Percentiles rank a stretch among this genome's conserved stretches.
phyloP scores from a whole-genome alignment of 257 asterid genomes.

The Rehmannia glutinosa region DNA sequence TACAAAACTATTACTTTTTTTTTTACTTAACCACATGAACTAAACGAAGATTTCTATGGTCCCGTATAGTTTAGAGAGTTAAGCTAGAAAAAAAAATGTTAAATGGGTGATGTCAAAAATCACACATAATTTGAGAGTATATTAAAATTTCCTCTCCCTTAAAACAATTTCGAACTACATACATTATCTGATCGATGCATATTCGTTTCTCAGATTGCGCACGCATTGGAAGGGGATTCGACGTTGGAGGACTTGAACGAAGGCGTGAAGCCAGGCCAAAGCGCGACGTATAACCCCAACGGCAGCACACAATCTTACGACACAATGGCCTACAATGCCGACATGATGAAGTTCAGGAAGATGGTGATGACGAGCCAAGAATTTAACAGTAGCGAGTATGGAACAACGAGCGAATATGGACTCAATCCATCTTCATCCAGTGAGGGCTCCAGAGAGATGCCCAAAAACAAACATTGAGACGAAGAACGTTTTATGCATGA shows the following conservation, averaged over 20 bases:
- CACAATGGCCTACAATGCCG: slow-evolving; percentile 78
- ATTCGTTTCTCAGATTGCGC: slow-evolving; percentile 44
- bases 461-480: neutral
- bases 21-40: too few species aligned
- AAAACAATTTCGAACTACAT: too few species aligned
- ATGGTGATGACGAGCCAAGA: slow-evolving; percentile 62
- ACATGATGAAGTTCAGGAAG: slow-evolving; percentile 74
- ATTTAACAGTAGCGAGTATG: slow-evolving; percentile 51
- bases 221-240: slow-evolving; percentile 72
- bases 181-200: too few species aligned
- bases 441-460: slow-evolving; percentile 11
- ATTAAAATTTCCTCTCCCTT: too few species aligned
- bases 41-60: too few species aligned
- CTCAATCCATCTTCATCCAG: slow-evolving; percentile 49
- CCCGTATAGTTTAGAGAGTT: too few species aligned
- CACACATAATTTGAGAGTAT: too few species aligned
- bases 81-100: too few species aligned
- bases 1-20: too few species aligned
- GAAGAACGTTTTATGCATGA: neutral
- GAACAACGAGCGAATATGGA: slow-evolving; percentile 55
- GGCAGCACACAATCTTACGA: slow-evolving; percentile 32
- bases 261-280: slow-evolving; percentile 44
- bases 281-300: slow-evolving; percentile 10
- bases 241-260: slow-evolving; percentile 69
- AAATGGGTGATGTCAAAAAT: too few species aligned